Conservation (phyloP, 1,284 basidiomycete genomes). For the Rhodotorula sp. region DNA sequence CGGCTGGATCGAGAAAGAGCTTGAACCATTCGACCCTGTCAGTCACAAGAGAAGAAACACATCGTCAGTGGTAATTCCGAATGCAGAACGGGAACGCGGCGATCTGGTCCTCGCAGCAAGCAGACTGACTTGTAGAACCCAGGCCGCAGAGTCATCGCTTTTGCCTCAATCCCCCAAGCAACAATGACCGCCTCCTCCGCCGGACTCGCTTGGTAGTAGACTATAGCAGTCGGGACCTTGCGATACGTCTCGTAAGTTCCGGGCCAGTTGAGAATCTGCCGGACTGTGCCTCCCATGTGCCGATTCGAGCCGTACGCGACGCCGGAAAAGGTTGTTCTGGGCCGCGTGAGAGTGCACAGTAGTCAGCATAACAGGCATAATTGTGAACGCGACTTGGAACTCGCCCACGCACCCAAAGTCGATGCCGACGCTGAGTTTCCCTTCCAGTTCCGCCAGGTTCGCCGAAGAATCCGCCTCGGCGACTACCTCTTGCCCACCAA, state of each 20-base stretch:
- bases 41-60: too few relatives aligned
- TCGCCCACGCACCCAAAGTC: background rate
- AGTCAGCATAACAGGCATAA: background rate
- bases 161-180: conserved; percentile 38
- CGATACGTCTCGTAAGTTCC: conserved; percentile 34
- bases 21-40: conserved; percentile 59
- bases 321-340: conserved; percentile 69
- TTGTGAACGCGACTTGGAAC: too few relatives aligned
- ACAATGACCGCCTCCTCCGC: conserved; percentile 26
- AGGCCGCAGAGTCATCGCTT: conserved; percentile 24
- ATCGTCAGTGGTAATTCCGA: background rate
- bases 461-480: conserved; percentile 3
- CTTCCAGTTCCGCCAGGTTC: background rate
- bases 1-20: conserved; percentile 69
- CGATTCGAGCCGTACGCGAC: conserved; percentile 61
- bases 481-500: conserved; percentile 1
- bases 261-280: conserved; percentile 61
- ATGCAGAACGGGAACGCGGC: background rate
- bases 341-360: too few relatives aligned
- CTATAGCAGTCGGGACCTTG: conserved; percentile 32
- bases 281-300: conserved; percentile 52
- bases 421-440: conserved; percentile 16
- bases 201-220: conserved; percentile 23
- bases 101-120: too few relatives aligned
- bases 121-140: conserved; percentile 37